Conservation (phyloP, 2,329 filamentous ascomycete species). For the Apiospora saccharicola region DNA sequence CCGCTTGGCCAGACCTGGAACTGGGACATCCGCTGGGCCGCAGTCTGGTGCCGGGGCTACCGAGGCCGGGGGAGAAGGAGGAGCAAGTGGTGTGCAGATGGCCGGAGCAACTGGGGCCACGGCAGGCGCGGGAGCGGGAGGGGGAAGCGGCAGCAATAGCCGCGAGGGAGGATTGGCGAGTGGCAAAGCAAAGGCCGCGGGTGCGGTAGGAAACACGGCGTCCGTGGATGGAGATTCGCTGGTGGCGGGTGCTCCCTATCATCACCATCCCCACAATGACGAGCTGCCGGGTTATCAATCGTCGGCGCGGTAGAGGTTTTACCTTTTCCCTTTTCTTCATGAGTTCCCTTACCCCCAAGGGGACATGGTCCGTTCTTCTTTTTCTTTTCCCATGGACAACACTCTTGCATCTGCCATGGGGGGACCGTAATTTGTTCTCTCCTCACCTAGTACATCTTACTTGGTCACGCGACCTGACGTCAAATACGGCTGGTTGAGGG, state of each 20-base stretch:
- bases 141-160: background rate
- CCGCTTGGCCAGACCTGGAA: background rate
- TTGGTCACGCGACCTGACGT: too few relatives aligned
- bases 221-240: background rate
- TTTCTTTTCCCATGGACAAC: background rate
- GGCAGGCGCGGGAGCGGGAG: background rate
- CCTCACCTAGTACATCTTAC: too few relatives aligned
- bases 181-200: background rate
- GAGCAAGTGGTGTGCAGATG: background rate
- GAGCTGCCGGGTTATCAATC: background rate
- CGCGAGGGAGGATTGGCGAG: background rate
- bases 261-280: background rate
- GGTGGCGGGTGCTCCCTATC: background rate
- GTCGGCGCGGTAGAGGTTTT: background rate
- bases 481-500: too few relatives aligned
- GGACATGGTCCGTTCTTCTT: background rate
- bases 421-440: background rate
- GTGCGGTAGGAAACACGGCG: background rate
- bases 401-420: background rate
- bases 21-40: background rate
- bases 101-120: background rate
- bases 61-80: background rate
- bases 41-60: background rate
- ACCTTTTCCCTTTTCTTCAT: background rate
- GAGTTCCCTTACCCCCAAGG: background rate